Evolutionary conservation across 1,284 basidiomycete genomes (phyloP).

Genomic region (Inonotus obliquus): DNA sequence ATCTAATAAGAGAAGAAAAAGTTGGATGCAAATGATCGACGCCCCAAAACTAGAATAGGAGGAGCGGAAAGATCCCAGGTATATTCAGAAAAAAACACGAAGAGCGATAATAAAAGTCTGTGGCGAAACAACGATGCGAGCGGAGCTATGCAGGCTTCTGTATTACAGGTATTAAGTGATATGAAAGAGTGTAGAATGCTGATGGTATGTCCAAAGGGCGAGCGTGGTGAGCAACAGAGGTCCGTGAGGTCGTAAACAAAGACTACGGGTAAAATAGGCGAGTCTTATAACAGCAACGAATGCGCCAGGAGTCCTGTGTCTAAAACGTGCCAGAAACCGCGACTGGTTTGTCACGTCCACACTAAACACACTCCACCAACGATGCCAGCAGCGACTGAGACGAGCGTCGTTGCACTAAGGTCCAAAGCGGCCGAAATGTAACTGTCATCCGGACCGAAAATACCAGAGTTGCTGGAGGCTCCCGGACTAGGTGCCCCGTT

Average conservation of each 20-base stretch:
- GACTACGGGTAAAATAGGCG: neutral
- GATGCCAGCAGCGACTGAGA: conserved; percentile 2
- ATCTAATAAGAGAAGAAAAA: no score
- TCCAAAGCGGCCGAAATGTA: conserved; percentile 55
- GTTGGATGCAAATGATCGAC: conserved; percentile 5
- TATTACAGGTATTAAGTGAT: conserved; percentile 1
- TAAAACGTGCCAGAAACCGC: neutral
- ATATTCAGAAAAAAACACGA: neutral
- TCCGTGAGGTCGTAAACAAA: conserved; percentile 6
- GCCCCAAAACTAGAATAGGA: neutral
- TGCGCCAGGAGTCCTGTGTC: neutral
- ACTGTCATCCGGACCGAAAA: conserved; percentile 58
- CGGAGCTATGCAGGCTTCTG: neutral
- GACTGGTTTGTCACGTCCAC: conserved; percentile 3
- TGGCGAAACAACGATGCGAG: neutral
- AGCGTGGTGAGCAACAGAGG: neutral
- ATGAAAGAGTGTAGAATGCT: neutral
- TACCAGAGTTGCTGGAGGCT: conserved; percentile 30
- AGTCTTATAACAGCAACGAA: neutral
- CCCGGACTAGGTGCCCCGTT: conserved; percentile 49
- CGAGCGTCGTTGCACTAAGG: conserved; percentile 25
- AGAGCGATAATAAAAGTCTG: neutral
- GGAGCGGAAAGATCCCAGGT: neutral
- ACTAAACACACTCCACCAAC: conserved; percentile 14
- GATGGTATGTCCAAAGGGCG: neutral